Base-by-base conservation (phyloP, 371 early-diverging fungal genomes). In the Mortierella sp. region DNA sequence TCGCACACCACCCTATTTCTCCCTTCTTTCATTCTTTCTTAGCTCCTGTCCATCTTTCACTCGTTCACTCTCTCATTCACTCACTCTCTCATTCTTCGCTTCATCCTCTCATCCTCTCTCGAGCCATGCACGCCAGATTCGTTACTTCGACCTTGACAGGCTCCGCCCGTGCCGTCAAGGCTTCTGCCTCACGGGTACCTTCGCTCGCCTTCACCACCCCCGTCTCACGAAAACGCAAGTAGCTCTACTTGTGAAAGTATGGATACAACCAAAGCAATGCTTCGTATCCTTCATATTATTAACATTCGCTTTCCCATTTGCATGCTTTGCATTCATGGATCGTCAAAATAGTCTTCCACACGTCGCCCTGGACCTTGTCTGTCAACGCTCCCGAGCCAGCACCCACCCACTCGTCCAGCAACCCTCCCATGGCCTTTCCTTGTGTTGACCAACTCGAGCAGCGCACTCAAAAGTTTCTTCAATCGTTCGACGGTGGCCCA, bases 401-500 rank as follows among this genome's bases (percentile, higher is more conserved):
- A 34, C 47, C 76, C 6, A 24, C 72, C 11, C 86, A 85, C 73
- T 82, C 86, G 6, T 86, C 86, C 80, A 86, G 82, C 72, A 94
- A 95, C 75, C 93, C 95, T 24, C 94, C 94, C 4, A 83, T 96
- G 88, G 89, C 91, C 6, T 96, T 96, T 73, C 96, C 96, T 4
- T 96, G 96, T 80, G 92, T 96, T 72, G 96, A 96, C 80, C 90
- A 91, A 58, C 79, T 95, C 42, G 91, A 92, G 55, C 88, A 91
- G 28, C 93, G 96, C 26, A 94, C 93, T 34, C 82, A 86, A 75
- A 82, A 73, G 80, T 75, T 86, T 44, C 74, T 86, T 24, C 90
- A 90, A 50, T 93, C 93, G 10, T 91, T 96, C 48, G 93, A 94
- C 79, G 92, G 91, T 11, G 97, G 97, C 0, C 97, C 97, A 19